These are phyloP conservation scores for sunflower (Helianthus annuus) DNA, from an alignment of 129 eudicot species.

Conservation along the genomic window DNA sequence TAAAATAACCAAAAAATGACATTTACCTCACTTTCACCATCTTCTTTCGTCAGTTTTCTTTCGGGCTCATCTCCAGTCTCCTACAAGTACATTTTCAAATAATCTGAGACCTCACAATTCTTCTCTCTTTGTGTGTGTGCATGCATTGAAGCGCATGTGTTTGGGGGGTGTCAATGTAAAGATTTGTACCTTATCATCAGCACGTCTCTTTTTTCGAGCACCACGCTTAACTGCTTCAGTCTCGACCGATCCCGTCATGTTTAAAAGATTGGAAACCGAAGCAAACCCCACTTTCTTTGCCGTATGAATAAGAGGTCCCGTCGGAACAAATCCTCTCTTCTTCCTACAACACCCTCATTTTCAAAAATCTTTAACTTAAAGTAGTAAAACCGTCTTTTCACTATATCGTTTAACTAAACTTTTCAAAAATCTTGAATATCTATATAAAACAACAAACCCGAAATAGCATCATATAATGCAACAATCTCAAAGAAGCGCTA, in stretches of 20 bases:
- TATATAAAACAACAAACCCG: neutral
- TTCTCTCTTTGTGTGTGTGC: neutral
- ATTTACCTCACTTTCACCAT: constrained; percentile 24
- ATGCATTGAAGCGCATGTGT: too few relatives aligned
- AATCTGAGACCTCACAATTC: constrained; percentile 8
- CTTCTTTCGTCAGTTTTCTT: constrained; percentile 32
- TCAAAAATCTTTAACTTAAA: constrained; percentile 1
- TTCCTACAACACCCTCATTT: constrained; percentile 46
- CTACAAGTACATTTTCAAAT: constrained; percentile 22
- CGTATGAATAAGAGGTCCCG: constrained; percentile 49
- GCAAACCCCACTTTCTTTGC: constrained; percentile 59
- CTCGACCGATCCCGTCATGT: constrained; percentile 25
- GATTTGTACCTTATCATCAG: constrained; percentile 32
- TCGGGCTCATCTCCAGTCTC: constrained; percentile 25
- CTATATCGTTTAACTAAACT: neutral
- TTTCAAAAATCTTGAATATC: neutral
- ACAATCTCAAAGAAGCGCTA: constrained; percentile 4
- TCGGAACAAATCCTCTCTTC: constrained; percentile 56
- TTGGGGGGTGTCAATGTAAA: neutral
- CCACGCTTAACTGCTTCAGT: constrained; percentile 3
- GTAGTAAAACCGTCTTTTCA: constrained; percentile 6
- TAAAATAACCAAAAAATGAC: too few relatives aligned
- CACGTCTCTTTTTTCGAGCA: constrained; percentile 29
- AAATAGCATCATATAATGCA: constrained; percentile 12
- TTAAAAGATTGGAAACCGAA: constrained; percentile 59